Conservation (phyloP, 139 green algal genomes). For the Zygnema circumcarinatum region DNA sequence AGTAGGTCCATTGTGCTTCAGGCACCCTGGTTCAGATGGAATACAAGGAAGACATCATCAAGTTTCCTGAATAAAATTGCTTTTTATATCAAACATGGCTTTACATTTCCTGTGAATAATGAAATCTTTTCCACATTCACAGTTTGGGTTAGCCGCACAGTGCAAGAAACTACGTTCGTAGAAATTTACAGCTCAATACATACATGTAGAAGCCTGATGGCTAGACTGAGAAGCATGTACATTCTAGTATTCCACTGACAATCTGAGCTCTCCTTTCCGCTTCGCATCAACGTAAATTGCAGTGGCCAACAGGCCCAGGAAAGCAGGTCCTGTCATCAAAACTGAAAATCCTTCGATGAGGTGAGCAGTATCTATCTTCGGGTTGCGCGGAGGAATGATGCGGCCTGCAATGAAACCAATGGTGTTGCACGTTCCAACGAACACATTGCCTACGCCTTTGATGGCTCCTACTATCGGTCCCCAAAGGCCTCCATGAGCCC, state of each 20-base stretch:
- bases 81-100: no score
- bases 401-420: slow-evolving; percentile 10
- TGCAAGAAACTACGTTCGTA: no score
- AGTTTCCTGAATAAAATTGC: no score
- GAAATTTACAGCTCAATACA: no score
- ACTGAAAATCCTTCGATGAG: background rate
- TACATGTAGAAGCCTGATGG: no score
- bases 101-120: no score
- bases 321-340: background rate
- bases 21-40: no score
- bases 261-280: slow-evolving; percentile 7
- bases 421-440: background rate
- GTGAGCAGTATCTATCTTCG: slow-evolving; percentile 9
- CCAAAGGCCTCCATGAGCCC: slow-evolving; percentile 5
- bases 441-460: background rate
- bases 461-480: slow-evolving; percentile 2
- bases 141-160: no score
- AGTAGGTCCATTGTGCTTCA: no score
- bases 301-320: background rate
- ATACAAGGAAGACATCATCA: no score
- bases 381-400: background rate
- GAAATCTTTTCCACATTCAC: no score
- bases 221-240: no score
- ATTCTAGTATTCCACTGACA: background rate
- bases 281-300: slow-evolving; percentile 13